These are phyloP conservation scores for Canavalia ensiformis DNA, from an alignment of 306 rosid genomes.

Conservation along the genomic window DNA sequence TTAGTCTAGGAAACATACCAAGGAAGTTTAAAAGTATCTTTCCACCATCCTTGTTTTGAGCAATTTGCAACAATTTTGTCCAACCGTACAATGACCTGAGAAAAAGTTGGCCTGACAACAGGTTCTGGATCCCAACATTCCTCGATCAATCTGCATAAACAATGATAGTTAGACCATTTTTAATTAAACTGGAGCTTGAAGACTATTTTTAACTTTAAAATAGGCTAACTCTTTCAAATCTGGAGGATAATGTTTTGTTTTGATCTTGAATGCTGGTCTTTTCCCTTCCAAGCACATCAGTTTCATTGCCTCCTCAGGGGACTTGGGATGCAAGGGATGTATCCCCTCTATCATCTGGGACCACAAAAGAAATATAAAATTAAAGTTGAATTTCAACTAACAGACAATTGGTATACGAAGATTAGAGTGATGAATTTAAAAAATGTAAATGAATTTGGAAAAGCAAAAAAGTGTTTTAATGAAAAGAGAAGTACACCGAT, in stretches of 20 bases:
- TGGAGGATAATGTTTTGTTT: slow-evolving; percentile 87
- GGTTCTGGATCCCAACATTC: slow-evolving; percentile 95
- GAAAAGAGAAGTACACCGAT: slow-evolving; percentile 28
- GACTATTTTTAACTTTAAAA: slow-evolving; percentile 33
- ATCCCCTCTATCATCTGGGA: slow-evolving; percentile 91
- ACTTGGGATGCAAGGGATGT: slow-evolving; percentile 73
- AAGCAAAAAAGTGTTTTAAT: background rate
- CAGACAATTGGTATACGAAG: slow-evolving; percentile 15
- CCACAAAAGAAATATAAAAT: slow-evolving; percentile 14
- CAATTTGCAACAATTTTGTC: slow-evolving; percentile 82
- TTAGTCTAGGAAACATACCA: slow-evolving; percentile 69
- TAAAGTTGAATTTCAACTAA: background rate
- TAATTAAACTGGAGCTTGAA: slow-evolving; percentile 29
- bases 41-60: slow-evolving; percentile 99
- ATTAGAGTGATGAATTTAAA: slow-evolving; percentile 19
- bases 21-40: slow-evolving; percentile 96
- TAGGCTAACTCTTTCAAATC: slow-evolving; percentile 86
- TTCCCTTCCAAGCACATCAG: slow-evolving; percentile 78
- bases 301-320: slow-evolving; percentile 74
- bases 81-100: slow-evolving; percentile 80
- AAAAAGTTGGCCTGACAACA: slow-evolving; percentile 88
- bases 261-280: slow-evolving; percentile 83
- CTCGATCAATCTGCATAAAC: slow-evolving; percentile 80
- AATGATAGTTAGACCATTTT: slow-evolving; percentile 50
- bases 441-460: slow-evolving; percentile 35